Evolutionary conservation across 768 basidiomycete species (phyloP), one percentile per base, ranked within the genome.

Genomic region (Suillus decipiens): DNA sequence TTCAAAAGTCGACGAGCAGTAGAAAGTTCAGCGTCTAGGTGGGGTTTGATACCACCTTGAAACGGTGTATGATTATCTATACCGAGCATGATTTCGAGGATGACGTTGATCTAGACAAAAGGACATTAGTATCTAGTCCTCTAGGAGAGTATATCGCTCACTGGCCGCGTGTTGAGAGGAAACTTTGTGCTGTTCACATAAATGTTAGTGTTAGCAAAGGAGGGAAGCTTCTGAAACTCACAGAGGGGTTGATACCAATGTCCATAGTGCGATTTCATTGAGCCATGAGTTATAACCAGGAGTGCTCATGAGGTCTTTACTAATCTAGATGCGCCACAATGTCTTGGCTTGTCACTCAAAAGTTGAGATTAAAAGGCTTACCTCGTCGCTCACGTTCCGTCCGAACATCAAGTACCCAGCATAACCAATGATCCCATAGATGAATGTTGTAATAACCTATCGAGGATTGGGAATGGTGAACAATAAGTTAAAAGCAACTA

Each of bases 321-420:
- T 96, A 72, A 98, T 88, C 89, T 95, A 69, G 9, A 17, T 19
- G 10, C 10, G 22, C 48, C 45, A 64, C 33, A 59, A 53, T 61
- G 17, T 66, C 41, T 31, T 31, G 11, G 22, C 28, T 53, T 17
- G 19, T 15, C 11, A n/a, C 34, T 24, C n/a, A 33, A 28, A 55
- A 5, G 12, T 22, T 7, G 17, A 56, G 11, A 59, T 62, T 2
- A 33, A n/a, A 19, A 12, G 24, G 68, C 80, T 69, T 63, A 93
- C 92, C 82, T 95, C 93, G 63, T 92, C 92, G 68, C 86, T 87
- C 56, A 96, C 93, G 37, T 73, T 69, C 56, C 84, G 79, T 11
- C 95, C 94, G 71, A 94, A 95, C 96, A 99, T 99, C 22, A 92
- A 74, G 69, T 97, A 98, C 0, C 96, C 96, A 22, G 86, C 87